Percentiles rank a stretch among this genome's conserved stretches.
These are phyloP conservation scores for Conticribra weissflogii DNA, from an alignment of 108 stramenopile species.

Conservation along the genomic window DNA sequence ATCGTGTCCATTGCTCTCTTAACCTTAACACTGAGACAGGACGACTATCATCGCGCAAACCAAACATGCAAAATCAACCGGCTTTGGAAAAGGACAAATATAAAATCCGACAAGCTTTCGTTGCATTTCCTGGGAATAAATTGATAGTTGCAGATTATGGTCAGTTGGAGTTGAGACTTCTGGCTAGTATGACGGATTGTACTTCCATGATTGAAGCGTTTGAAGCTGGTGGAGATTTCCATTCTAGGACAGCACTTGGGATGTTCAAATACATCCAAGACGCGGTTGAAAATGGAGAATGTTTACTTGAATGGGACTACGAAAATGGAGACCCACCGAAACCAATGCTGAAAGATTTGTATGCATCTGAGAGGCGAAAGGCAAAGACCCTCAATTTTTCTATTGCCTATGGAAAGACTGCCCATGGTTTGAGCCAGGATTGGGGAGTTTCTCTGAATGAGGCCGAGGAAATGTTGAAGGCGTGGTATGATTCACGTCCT, in stretches of 20 bases:
- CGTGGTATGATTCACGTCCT: slow-evolving; percentile 96
- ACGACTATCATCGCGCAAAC: slow-evolving; percentile 92
- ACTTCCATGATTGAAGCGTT: slow-evolving; percentile 98
- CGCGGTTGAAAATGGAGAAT: slow-evolving; percentile 93
- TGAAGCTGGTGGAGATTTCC: slow-evolving; percentile 96
- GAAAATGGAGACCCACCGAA: slow-evolving; percentile 89
- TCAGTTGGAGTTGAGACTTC: slow-evolving; percentile 95
- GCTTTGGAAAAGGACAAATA: slow-evolving; percentile 98
- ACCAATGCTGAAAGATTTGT: slow-evolving; percentile 97
- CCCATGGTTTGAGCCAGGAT: slow-evolving; percentile 94
- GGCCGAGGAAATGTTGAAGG: slow-evolving; percentile 92
- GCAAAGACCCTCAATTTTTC: slow-evolving; percentile 99
- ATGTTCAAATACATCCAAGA: slow-evolving; percentile 97
- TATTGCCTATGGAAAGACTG: slow-evolving; percentile 99
- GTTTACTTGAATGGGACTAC: slow-evolving; percentile 98
- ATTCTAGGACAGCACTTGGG: slow-evolving; percentile 96
- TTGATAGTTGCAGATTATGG: slow-evolving; percentile 99
- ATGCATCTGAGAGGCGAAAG: slow-evolving; percentile 95
- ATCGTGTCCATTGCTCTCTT: slow-evolving; percentile 94
- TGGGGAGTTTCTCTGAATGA: slow-evolving; percentile 92
- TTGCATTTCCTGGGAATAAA: slow-evolving; percentile 87
- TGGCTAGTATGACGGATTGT: slow-evolving; percentile 97
- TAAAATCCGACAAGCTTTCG: slow-evolving; percentile 93
- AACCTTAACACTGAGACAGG: slow-evolving; percentile 99
- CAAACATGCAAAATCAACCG: slow-evolving; percentile 99